Base-by-base conservation (phyloP, 441 rosid species). In the Pelargonium citronellum region DNA sequence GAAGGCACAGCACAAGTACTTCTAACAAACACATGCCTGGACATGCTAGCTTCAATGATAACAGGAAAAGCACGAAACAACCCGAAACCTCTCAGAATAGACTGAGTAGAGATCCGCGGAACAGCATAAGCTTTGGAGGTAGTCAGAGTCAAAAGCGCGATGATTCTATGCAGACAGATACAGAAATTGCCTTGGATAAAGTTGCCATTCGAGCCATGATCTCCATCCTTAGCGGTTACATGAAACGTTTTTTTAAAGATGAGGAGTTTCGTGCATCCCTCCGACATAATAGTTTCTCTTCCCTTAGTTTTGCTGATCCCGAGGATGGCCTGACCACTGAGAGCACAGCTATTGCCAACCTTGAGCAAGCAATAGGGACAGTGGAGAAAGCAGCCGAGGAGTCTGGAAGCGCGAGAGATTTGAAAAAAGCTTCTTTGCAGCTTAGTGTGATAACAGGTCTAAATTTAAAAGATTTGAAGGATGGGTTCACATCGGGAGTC, bases 381-480 rank as follows among this genome's bases (percentile, higher is more conserved):
- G 84, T 84, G 70, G 89, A 88, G 65, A 80, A 73, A 66, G 83
- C 83, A 66, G 77, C 81, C 24, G 80, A 67, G 72, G 85, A 66
- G 63, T 13, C 68, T 73, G 76, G 74, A 13, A 77, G 67, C 71
- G 27, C 74, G 17, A 86, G 76, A 69, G 89, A 85, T 55, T n/a
- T 88, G 74, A 85, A 84, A 75, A 86, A 73, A 19, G 88, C 91
- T 60, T 81, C 81, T 6, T 51, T 85, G 80, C 91, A 79, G 75
- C 86, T 87, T 64, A 79, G 84, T 46, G 66, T 85, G 75, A 83
- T 88, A 30, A 79, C 87, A 1, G 85, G 84, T 11, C 70, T 86
- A 79, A 83, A 74, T 70, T 76, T 83, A 17, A 77, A 75, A 66
- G 81, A 84, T 47, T 51, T 70, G 62, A 77, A 79, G 75, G 82